Conservation (phyloP, 176 grass and related monocot species). For the Lolium rigidum region DNA sequence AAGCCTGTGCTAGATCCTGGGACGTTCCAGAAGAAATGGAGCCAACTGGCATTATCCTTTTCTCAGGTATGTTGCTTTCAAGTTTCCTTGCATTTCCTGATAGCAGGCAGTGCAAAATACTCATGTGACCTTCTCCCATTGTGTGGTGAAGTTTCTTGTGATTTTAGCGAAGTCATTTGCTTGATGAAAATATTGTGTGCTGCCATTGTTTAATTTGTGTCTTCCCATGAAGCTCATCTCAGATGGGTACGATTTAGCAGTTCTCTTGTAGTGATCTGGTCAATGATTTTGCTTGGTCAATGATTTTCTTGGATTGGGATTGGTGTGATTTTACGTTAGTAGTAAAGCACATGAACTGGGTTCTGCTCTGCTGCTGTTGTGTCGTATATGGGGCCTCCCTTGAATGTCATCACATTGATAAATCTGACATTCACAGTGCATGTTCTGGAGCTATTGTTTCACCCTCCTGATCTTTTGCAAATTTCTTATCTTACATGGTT, state of each 20-base stretch:
- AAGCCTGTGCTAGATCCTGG: slow-evolving; percentile 89
- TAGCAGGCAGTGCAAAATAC: slow-evolving; percentile 17
- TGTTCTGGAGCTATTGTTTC: background rate
- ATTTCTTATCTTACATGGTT: background rate
- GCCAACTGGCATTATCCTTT: slow-evolving; percentile 71
- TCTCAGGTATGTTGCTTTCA: slow-evolving; percentile 73
- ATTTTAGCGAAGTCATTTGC: slow-evolving; percentile 8
- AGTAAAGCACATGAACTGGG: background rate
- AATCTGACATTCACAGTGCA: background rate
- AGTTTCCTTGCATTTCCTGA: slow-evolving; percentile 20
- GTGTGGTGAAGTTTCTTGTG: background rate
- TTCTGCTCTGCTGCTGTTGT: background rate
- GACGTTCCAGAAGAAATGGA: slow-evolving; percentile 97
- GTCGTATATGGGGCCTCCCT: background rate
- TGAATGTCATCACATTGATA: background rate
- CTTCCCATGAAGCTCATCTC: slow-evolving; percentile 22
- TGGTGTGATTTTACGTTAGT: background rate
- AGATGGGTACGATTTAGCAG: background rate
- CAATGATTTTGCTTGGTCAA: slow-evolving; percentile 12
- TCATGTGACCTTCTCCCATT: background rate
- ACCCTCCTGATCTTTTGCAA: background rate
- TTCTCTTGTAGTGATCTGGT: background rate
- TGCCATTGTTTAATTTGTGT: slow-evolving; percentile 16
- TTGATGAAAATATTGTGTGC: background rate
- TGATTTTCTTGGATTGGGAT: slow-evolving; percentile 9